Evolutionary conservation across 2,329 filamentous ascomycete species (phyloP).

Genomic region (Pseudogymnoascus sp.): DNA sequence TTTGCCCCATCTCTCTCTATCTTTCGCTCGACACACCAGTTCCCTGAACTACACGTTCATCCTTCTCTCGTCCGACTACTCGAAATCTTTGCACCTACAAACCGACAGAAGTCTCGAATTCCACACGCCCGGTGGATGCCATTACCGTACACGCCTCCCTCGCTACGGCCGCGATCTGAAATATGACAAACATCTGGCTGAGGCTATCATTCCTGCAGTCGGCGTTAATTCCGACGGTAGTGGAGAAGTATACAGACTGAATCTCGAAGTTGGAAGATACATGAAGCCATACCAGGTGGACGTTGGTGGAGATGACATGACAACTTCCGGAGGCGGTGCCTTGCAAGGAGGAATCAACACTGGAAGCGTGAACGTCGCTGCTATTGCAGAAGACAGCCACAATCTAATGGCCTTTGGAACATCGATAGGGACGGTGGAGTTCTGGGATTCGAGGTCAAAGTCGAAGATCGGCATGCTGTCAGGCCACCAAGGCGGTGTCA

Average conservation of each 20-base stretch:
- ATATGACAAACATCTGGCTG: conserved; percentile 74
- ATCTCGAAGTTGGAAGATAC: conserved; percentile 84
- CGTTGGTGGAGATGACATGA: conserved; percentile 73
- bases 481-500: conserved; percentile 63
- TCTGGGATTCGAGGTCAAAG: conserved; percentile 86
- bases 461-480: conserved; percentile 71
- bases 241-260: conserved; percentile 88
- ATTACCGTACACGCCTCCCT: conserved; percentile 83
- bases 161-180: conserved; percentile 84
- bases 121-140: conserved; percentile 79
- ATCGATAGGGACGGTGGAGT: conserved; percentile 88
- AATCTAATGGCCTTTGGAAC: conserved; percentile 91
- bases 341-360: conserved; percentile 80
- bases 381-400: conserved; percentile 81
- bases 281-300: conserved; percentile 92
- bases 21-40: conserved; percentile 84
- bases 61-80: conserved; percentile 81
- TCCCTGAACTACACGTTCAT: conserved; percentile 86
- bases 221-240: conserved; percentile 77
- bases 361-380: conserved; percentile 78
- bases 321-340: conserved; percentile 56
- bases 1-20: conserved; percentile 85
- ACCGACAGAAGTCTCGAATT: conserved; percentile 87
- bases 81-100: conserved; percentile 89
- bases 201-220: conserved; percentile 79